Evolutionary conservation across 139 green algal species (phyloP), one percentile per base, ranked within the genome.

Genomic region (Dunaliella sp.): DNA sequence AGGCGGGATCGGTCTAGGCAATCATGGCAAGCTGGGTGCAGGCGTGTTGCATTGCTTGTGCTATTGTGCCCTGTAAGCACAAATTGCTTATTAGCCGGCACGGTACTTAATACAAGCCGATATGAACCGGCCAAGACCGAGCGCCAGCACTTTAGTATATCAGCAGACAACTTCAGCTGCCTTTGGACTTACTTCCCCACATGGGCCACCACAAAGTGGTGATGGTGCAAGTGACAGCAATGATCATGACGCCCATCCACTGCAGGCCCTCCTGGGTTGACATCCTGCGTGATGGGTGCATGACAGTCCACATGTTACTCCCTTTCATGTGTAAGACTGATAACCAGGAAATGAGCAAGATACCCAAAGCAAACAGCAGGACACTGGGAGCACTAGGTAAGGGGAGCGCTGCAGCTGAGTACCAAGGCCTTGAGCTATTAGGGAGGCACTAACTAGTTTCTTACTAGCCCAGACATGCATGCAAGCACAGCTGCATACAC

Each of bases 101-200:
- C n/a, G n/a, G n/a, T n/a, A n/a, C n/a, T n/a, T n/a, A n/a, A n/a
- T n/a, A n/a, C n/a, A n/a, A n/a, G n/a, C n/a, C n/a, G n/a, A n/a
- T n/a, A n/a, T n/a, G n/a, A n/a, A n/a, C n/a, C n/a, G n/a, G n/a
- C n/a, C n/a, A n/a, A n/a, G n/a, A n/a, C n/a, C n/a, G n/a, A n/a
- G n/a, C n/a, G n/a, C n/a, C n/a, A n/a, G n/a, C n/a, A n/a, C n/a
- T n/a, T n/a, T n/a, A n/a, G n/a, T n/a, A n/a, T n/a, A n/a, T n/a
- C n/a, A n/a, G n/a, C n/a, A n/a, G n/a, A n/a, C n/a, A n/a, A n/a
- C n/a, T n/a, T n/a, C n/a, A n/a, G n/a, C n/a, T n/a, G n/a, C n/a
- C n/a, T n/a, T n/a, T n/a, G n/a, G n/a, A n/a, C n/a, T 98, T 97
- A 87, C 92, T 91, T 37, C 97, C 97, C 97, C 96, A 98, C 95